These are phyloP conservation scores for Lichtheimia corymbifera DNA, from an alignment of 371 early-diverging fungal species.

Conservation along the genomic window DNA sequence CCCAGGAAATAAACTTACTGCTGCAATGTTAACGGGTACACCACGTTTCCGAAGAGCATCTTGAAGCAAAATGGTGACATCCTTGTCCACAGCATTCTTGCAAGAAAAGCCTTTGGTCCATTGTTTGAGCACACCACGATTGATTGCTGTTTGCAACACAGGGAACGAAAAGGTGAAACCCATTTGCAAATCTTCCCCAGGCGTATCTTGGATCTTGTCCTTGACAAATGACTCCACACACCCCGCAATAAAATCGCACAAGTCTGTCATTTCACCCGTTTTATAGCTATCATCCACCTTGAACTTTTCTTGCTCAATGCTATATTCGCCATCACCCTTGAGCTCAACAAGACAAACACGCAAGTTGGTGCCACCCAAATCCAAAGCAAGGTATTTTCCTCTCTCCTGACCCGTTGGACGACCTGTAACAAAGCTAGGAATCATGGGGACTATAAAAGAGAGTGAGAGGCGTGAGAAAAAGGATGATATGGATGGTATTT, in stretches of 20 bases:
- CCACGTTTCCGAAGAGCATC: conserved; percentile 72
- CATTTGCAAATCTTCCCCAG: conserved; percentile 51
- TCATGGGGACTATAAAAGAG: conserved; percentile 42
- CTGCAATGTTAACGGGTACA: conserved; percentile 63
- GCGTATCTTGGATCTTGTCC: conserved; percentile 44
- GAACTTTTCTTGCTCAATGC: conserved; percentile 75
- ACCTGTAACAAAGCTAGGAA: conserved; percentile 84
- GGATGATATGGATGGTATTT: background rate
- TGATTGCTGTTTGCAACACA: conserved; percentile 73
- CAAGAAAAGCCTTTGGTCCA: conserved; percentile 94
- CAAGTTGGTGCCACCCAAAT: conserved; percentile 93
- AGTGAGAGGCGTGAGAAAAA: background rate
- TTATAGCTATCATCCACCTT: conserved; percentile 76
- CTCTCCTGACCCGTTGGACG: conserved; percentile 81
- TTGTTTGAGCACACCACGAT: conserved; percentile 71
- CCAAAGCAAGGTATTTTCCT: conserved; percentile 88
- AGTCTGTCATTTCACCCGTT: conserved; percentile 38
- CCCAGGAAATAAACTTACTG: conserved; percentile 43
- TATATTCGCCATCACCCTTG: conserved; percentile 66
- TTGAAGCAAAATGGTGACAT: conserved; percentile 81
- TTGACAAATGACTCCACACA: conserved; percentile 73
- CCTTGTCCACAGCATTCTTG: conserved; percentile 75
- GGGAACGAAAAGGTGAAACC: conserved; percentile 95
- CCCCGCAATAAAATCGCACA: conserved; percentile 84
- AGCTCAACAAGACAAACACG: conserved; percentile 85